Conservation (phyloP, 176 grass and related monocot genomes). For the Tuctoria greenei region DNA sequence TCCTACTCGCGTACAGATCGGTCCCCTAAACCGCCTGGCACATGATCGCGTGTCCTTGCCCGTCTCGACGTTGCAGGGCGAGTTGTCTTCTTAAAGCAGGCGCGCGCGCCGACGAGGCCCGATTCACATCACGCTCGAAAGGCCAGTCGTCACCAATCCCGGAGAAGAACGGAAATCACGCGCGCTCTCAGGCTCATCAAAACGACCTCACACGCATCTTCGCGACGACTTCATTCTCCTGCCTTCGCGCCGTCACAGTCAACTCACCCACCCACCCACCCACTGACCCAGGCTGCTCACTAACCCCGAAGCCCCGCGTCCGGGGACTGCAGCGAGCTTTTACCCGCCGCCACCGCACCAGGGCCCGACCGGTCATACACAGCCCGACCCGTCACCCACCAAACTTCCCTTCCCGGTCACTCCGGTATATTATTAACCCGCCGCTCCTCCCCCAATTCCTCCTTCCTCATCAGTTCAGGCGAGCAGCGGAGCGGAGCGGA, state of each 20-base stretch:
- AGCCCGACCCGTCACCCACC: constrained; percentile 16
- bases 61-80: not conserved
- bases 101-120: not conserved
- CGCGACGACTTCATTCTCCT: not conserved
- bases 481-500: constrained; percentile 16
- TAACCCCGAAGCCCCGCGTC: not conserved
- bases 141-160: not conserved
- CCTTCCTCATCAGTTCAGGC: constrained; percentile 16
- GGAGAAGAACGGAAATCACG: not conserved
- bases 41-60: not conserved
- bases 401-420: constrained; percentile 25
- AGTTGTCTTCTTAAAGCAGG: not conserved
- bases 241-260: not conserved
- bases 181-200: too few relatives aligned
- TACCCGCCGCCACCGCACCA: not conserved
- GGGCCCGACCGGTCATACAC: constrained; percentile 8
- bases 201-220: not conserved
- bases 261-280: not conserved
- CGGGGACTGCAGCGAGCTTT: not conserved
- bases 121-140: not conserved
- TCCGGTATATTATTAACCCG: constrained; percentile 36
- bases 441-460: not conserved
- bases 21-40: not conserved
- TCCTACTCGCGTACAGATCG: not conserved
- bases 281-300: not conserved